Conservation (phyloP, 805 yeast species). For the Saccharomyces kudriavzevii region DNA sequence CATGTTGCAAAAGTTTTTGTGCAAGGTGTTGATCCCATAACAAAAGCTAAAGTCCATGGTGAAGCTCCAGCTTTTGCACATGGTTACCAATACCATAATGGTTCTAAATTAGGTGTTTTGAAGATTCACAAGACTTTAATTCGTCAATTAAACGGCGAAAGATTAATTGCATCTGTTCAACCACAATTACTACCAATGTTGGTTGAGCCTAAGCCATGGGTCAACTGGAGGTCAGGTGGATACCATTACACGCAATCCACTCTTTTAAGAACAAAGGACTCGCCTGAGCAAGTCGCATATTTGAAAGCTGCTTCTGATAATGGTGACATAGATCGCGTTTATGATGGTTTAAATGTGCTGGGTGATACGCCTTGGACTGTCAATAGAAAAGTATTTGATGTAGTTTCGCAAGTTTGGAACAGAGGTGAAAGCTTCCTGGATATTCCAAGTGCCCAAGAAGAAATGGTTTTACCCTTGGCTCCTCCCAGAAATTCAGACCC, state of each 20-base stretch:
- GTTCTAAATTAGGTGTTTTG: constrained; percentile 74
- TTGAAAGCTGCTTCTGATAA: constrained; percentile 74
- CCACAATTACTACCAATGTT: constrained; percentile 93
- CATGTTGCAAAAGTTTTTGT: constrained; percentile 80
- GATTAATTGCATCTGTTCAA: constrained; percentile 55
- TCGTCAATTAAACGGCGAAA: constrained; percentile 57
- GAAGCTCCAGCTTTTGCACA: constrained; percentile 87
- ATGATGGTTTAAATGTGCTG: constrained; percentile 73
- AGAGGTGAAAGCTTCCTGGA: constrained; percentile 66
- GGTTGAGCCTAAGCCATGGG: constrained; percentile 85
- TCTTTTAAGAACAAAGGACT: constrained; percentile 69
- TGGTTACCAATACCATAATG: constrained; percentile 71
- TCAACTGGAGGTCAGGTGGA: constrained; percentile 75
- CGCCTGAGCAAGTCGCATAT: constrained; percentile 86
- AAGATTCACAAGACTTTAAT: constrained; percentile 65
- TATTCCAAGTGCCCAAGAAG: constrained; percentile 51
- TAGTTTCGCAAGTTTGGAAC: constrained; percentile 80
- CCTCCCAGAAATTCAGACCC: constrained; percentile 71
- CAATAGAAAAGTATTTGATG: constrained; percentile 58
- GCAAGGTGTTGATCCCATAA: constrained; percentile 70
- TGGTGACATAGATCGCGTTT: constrained; percentile 56
- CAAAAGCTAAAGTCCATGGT: constrained; percentile 58
- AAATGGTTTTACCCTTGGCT: constrained; percentile 42
- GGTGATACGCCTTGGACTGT: constrained; percentile 92
- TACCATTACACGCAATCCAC: constrained; percentile 56